Evolutionary conservation across 2,329 filamentous ascomycete genomes (phyloP).

Genomic region (Metarhizium humberi): DNA sequence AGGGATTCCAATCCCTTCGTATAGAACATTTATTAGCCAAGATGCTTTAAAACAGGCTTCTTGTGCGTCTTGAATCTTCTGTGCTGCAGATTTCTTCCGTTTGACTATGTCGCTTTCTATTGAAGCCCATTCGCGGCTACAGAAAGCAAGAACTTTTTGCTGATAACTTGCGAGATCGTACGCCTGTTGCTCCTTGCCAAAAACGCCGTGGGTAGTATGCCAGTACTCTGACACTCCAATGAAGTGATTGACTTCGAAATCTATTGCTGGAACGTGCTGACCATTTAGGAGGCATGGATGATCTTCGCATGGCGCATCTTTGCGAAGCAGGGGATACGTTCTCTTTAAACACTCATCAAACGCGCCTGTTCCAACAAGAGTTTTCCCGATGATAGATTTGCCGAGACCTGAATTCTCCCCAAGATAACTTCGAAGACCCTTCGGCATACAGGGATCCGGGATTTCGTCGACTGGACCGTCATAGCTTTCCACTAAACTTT

Average conservation of each 20-base stretch:
- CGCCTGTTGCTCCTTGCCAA: constrained; percentile 66
- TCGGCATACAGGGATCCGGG: constrained; percentile 84
- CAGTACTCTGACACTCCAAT: constrained; percentile 97
- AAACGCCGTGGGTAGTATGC: constrained; percentile 96
- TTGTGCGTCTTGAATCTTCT: constrained; percentile 68
- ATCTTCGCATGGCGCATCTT: constrained; percentile 76
- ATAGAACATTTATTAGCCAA: constrained; percentile 94
- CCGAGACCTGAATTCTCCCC: constrained; percentile 41
- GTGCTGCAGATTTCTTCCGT: constrained; percentile 65
- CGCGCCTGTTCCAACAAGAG: constrained; percentile 71
- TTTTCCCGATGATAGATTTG: constrained; percentile 27
- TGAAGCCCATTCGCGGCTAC: constrained; percentile 68
- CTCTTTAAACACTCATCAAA: constrained; percentile 77
- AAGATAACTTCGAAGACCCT: constrained; percentile 63
- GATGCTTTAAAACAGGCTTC: constrained; percentile 97
- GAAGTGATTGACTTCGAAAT: constrained; percentile 96
- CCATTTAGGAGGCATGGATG: constrained; percentile 84
- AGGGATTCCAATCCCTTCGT: constrained; percentile 91
- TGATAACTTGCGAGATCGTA: constrained; percentile 93
- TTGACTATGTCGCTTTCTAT: constrained; percentile 58
- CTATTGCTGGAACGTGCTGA: constrained; percentile 86
- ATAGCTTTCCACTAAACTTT: constrained; percentile 60
- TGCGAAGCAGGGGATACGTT: constrained; percentile 80
- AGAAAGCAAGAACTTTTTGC: constrained; percentile 74
- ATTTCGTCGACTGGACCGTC: constrained; percentile 53